Evolutionary conservation across 116 monocot genomes (phyloP), one percentile per base, ranked within the genome.

Genomic region (Papilionanthe hybrid): DNA sequence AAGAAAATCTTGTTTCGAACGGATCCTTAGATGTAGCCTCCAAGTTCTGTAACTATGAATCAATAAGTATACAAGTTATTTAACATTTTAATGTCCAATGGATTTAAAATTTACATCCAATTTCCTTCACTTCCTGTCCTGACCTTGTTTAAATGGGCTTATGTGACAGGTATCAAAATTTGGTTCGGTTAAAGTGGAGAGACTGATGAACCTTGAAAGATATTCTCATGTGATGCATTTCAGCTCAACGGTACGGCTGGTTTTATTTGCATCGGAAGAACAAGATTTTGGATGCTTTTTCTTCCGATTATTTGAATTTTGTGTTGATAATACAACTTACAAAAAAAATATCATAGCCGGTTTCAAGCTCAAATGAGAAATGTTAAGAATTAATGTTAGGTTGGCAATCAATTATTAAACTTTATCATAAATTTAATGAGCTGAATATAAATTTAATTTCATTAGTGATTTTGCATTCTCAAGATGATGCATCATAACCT

Each of bases 161-260:
- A 85, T 75, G 73, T 58, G 78, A 29, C 81, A 95, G 95, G 95
- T 95, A 18, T 91, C 96, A 44, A 94, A 92, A 66, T 83, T 84
- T 72, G 94, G 96, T 48, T 89, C 94, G 20, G 94, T 96, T 19
- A 89, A 89, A 73, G 94, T 96, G 44, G 94, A 96, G 75, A 92
- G 84, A 68, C 88, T 96, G 11, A 94, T 96, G 96, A 86, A 92
- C 72, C 76, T 96, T 82, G 96, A 96, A 77, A 88, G 88, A 81
- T 96, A 94, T 78, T 96, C 96, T 5, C 94, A 96, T 80, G 96
- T 96, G 56, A 94, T 94, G 91, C 96, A 96, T 71, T 91, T 96
- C 67, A 96, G 96, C 77, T 96, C 96, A 67, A 94, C 96, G 55
- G 96, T 96, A 79, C 77, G 88, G 32, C 78, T 44, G 17, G 53